These are phyloP conservation scores for Begonia peltatifolia DNA, from an alignment of 306 rosid species.

Conservation along the genomic window DNA sequence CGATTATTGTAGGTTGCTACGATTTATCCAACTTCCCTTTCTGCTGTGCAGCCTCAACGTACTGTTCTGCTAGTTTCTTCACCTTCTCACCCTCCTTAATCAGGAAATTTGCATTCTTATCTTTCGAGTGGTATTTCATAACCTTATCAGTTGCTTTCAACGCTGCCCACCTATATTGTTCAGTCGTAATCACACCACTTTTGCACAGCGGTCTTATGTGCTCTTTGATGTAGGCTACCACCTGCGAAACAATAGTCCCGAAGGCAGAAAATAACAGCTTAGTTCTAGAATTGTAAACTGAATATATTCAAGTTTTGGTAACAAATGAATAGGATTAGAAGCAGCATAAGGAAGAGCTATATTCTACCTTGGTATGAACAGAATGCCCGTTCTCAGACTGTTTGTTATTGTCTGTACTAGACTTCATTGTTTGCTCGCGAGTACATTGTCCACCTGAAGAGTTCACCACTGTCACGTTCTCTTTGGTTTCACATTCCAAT, in stretches of 20 bases:
- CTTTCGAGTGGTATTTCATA: constrained; percentile 73
- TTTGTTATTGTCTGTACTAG: constrained; percentile 15
- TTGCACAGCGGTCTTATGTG: constrained; percentile 89
- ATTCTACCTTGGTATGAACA: constrained; percentile 49
- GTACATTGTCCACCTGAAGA: constrained; percentile 21
- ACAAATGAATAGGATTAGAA: neutral
- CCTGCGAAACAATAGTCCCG: constrained; percentile 29
- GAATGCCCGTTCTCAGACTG: constrained; percentile 31
- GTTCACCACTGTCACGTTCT: constrained; percentile 15
- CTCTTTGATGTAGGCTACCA: constrained; percentile 86
- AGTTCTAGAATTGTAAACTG: neutral
- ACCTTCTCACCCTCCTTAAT: constrained; percentile 98
- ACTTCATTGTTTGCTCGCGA: constrained; percentile 30
- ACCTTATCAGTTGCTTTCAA: constrained; percentile 81
- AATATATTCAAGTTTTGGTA: neutral
- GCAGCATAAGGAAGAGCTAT: neutral
- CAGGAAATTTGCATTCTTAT: constrained; percentile 83
- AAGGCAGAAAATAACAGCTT: neutral
- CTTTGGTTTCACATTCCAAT: constrained; percentile 14
- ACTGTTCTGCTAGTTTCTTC: constrained; percentile 92
- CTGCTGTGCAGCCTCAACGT: constrained; percentile 67
- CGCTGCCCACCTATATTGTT: constrained; percentile 89
- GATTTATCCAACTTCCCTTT: constrained; percentile 28
- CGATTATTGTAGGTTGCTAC: neutral
- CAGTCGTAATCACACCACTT: constrained; percentile 80